phyloP scores from a whole-genome alignment of 1,284 basidiomycete species.

The Trichosporon inkin region DNA sequence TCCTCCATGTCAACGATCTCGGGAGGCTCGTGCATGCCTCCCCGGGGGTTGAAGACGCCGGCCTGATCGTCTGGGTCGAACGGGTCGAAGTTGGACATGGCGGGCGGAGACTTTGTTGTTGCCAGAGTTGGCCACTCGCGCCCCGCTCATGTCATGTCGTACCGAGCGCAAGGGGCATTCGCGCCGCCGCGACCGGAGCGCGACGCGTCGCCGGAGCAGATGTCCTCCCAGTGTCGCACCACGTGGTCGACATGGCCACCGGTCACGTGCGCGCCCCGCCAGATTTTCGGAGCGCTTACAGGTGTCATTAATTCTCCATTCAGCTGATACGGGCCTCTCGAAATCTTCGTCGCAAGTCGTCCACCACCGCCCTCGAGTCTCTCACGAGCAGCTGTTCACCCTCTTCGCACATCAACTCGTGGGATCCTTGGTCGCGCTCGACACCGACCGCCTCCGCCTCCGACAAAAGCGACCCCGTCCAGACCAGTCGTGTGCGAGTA shows the following conservation, averaged over 20 bases:
- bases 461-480: background rate
- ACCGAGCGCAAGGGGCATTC: background rate
- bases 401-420: background rate
- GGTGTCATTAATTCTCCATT: conserved; percentile 10
- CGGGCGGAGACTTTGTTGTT: background rate
- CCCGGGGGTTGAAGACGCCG: background rate
- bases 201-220: conserved; percentile 12
- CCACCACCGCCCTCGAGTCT: conserved; percentile 1
- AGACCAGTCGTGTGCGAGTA: background rate
- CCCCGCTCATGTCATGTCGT: background rate
- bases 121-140: background rate
- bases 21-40: conserved; percentile 4
- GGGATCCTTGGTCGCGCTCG: background rate
- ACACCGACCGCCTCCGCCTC: background rate
- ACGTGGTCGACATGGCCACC: background rate
- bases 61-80: conserved; percentile 11
- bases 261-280: background rate
- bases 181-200: background rate
- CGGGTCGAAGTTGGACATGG: conserved; percentile 12
- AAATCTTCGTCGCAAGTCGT: conserved; percentile 7
- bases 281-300: background rate
- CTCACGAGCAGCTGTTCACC: background rate
- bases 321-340: background rate
- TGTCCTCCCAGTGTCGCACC: background rate
- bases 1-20: conserved; percentile 25